Evolutionary conservation across 345 rosid species (phyloP).

Genomic region (Euclidium syriacum): DNA sequence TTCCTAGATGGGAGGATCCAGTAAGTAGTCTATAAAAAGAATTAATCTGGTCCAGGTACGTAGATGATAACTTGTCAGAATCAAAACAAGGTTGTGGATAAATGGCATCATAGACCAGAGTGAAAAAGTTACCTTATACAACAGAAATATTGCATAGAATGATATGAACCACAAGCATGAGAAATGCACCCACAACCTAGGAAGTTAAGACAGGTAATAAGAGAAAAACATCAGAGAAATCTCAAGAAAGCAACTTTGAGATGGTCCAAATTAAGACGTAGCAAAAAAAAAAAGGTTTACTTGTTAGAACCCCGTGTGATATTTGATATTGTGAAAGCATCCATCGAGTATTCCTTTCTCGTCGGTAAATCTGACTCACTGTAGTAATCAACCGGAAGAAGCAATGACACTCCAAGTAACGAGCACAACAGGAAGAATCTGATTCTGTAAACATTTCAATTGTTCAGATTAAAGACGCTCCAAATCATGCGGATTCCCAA

Average conservation of each 20-base stretch:
- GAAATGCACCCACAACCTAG: slow-evolving; percentile 95
- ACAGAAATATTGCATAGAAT: slow-evolving; percentile 55
- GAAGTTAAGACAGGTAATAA: not conserved
- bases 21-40: slow-evolving; percentile 31
- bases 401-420: slow-evolving; percentile 53
- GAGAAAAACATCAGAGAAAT: not conserved
- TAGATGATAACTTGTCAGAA: slow-evolving; percentile 6
- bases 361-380: slow-evolving; percentile 46
- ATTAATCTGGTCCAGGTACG: slow-evolving; percentile 7
- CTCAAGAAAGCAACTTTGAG: not conserved
- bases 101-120: not conserved
- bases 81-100: not conserved
- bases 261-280: not conserved
- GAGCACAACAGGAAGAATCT: slow-evolving; percentile 70
- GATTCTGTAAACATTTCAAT: slow-evolving; percentile 43
- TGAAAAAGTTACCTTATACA: slow-evolving; percentile 52
- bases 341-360: slow-evolving; percentile 40
- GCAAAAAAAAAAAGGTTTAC: slow-evolving; percentile 24
- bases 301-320: slow-evolving; percentile 64
- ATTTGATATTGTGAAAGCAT: slow-evolving; percentile 70
- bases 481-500: not conserved
- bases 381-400: slow-evolving; percentile 70
- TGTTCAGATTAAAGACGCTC: too few species aligned
- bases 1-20: slow-evolving; percentile 54
- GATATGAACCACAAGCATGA: slow-evolving; percentile 76